Percentiles rank a stretch among this genome's conserved stretches.
Evolutionary conservation across 1,284 basidiomycete genomes (phyloP).

Genomic region (Ganoderma lingzhi): DNA sequence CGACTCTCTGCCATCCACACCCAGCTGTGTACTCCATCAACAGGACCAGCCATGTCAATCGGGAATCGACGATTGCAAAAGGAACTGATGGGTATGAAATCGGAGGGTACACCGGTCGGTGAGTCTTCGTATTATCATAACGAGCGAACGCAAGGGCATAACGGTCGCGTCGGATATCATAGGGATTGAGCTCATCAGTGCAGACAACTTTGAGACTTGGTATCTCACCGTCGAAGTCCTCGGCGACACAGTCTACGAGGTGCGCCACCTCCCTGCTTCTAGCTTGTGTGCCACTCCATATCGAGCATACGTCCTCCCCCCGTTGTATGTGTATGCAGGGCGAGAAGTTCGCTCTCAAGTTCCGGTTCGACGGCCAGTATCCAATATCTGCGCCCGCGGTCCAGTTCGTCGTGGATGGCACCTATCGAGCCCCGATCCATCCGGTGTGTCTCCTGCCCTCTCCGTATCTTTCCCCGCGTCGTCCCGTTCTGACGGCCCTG

Average conservation of each 20-base stretch:
- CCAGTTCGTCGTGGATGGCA: slow-evolving; percentile 75
- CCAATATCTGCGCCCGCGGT: slow-evolving; percentile 87
- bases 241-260: slow-evolving; percentile 80
- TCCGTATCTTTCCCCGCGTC: slow-evolving; percentile 26
- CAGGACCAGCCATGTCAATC: slow-evolving; percentile 44
- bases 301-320: background rate
- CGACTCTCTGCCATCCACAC: background rate
- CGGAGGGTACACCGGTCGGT: slow-evolving; percentile 80
- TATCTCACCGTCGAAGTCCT: slow-evolving; percentile 78
- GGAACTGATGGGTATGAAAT: slow-evolving; percentile 75
- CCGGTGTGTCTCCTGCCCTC: slow-evolving; percentile 58
- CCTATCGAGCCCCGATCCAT: slow-evolving; percentile 71
- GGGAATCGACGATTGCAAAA: slow-evolving; percentile 73
- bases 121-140: slow-evolving; percentile 33
- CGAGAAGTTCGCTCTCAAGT: slow-evolving; percentile 79
- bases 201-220: slow-evolving; percentile 81
- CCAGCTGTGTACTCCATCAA: background rate
- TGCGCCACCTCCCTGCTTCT: slow-evolving; percentile 37
- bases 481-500: background rate
- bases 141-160: background rate
- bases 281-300: too few relatives aligned
- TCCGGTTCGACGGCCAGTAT: slow-evolving; percentile 78
- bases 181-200: slow-evolving; percentile 77
- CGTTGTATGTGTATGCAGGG: slow-evolving; percentile 51
- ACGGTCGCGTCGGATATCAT: slow-evolving; percentile 5